Base-by-base conservation (phyloP, 2,329 filamentous ascomycete species). In the Paecilomyces fulvus region DNA sequence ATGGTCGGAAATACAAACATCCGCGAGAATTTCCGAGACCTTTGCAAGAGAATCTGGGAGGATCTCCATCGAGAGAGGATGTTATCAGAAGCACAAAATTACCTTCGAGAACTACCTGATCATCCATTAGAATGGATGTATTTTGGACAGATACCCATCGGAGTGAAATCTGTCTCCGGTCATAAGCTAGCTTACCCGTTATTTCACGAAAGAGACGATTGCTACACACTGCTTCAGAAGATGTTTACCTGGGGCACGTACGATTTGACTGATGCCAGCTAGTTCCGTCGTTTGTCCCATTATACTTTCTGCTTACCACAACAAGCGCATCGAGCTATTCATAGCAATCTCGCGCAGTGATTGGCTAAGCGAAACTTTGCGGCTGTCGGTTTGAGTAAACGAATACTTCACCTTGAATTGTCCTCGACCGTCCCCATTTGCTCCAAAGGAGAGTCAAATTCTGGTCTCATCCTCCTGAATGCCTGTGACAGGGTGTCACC, bases 101-200 rank as follows among this genome's bases (percentile, higher is more conserved):
- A 55, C 30, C 11, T 55, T n/a, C 23, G 33, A 14, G 20, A 17
- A 43, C n/a, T 55, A 14, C 53, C 53, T 9, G 31, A 55, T 3
- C 25, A 52, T 17, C 50, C 25, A 5, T 23, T 55, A 9, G 53
- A 55, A 31, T 55, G 53, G 53, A 30, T 55, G 46, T 59, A 50
- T 17, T 53, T 58, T 14, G 7, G 28, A 49, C 53, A 21, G 12
- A n/a, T 52, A 7, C n/a, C 20, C 14, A 28, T 59, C 23, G 14
- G 31, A 31, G n/a, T 30, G 12, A 37, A 20, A 53, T 9, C 17
- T n/a, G 9, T 3, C 7, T 30, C 28, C 37, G 51, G 52, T 14
- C 11, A 23, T 14, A 48, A 14, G 65, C 52, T 51, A n/a, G 59
- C 57, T 11, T 31, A 50, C 50, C 23, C 46, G 14, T 30, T 37